Evolutionary conservation across 75 land plant genomes (phyloP), one percentile per base, ranked within the genome.

Genomic region (Isoetes taiwanensis): DNA sequence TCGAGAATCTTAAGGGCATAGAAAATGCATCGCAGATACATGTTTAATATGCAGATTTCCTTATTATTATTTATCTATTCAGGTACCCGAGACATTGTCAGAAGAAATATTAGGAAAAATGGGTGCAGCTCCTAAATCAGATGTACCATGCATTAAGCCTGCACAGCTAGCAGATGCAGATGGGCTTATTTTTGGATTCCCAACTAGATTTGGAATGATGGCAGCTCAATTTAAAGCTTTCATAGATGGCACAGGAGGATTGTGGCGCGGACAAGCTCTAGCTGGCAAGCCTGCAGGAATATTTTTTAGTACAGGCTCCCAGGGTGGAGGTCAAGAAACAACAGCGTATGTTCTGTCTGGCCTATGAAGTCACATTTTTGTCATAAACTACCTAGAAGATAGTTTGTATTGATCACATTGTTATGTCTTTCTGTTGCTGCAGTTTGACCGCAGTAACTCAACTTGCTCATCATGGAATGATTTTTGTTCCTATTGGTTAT

Each of bases 171-270:
- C 64, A 9, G 76, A 34, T 41, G 97, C 97, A 0, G 94, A 90
- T 60, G 94, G 80, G 17, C 14, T 90, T 1, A 14, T 90, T 31
- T 90, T 90, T 59, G 97, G 97, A 31, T 76, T 83, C 56, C 97
- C 97, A 12, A 90, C 97, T 11, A 69, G 97, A 43, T 90, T 64
- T 67, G 97, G 97, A 12, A 41, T 58, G 29, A 89, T 89, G 96
- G 83, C 91, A 3, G 95, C 95, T 1, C 95, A 88, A 52, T 85
- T 90, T 80, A 88, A 88, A 74, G 80, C 90, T 0, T 88, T 88
- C 64, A 79, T 88, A 43, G 96, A 89, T 41, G 70, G 86, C 0
- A 89, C 96, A 4, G 96, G 91, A 10, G 50, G 56, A 32, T 63
- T 89, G 40, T 89, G 96, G 96, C 65, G 55, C 5, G 68, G 53